phyloP scores from a whole-genome alignment of 371 early-diverging fungal species.

The Mucor saturninus region DNA sequence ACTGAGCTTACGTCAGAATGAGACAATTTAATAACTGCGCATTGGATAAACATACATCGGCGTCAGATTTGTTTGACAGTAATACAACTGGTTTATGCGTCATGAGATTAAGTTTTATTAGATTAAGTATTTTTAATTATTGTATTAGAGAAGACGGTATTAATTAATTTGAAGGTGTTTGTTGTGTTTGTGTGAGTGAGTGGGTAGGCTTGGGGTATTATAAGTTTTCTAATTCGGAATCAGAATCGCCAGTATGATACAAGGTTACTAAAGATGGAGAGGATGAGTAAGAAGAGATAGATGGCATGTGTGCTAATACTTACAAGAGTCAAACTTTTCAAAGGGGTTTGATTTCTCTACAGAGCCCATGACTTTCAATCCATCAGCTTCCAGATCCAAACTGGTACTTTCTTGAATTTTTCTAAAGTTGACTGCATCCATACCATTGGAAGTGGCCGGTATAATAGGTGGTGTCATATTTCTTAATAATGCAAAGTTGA shows the following conservation, averaged over 20 bases:
- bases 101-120: no score
- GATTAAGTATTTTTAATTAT: no score
- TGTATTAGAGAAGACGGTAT: no score
- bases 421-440: conserved; percentile 75
- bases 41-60: no score
- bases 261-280: conserved; percentile 58
- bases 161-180: no score
- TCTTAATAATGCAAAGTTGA: conserved; percentile 93
- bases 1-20: no score
- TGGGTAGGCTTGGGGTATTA: not conserved
- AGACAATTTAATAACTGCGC: no score
- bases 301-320: conserved; percentile 20
- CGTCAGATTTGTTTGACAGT: no score
- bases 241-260: conserved; percentile 70
- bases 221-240: conserved; percentile 33
- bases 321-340: conserved; percentile 73
- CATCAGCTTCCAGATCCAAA: conserved; percentile 64
- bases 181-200: no score
- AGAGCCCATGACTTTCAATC: conserved; percentile 26
- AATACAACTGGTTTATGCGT: no score
- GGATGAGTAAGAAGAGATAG: conserved; percentile 5
- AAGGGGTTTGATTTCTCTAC: conserved; percentile 58
- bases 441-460: conserved; percentile 66
- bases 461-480: conserved; percentile 89
- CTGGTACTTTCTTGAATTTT: conserved; percentile 68